Conservation (phyloP, 805 yeast genomes). For the Lachancea quebecensis region DNA sequence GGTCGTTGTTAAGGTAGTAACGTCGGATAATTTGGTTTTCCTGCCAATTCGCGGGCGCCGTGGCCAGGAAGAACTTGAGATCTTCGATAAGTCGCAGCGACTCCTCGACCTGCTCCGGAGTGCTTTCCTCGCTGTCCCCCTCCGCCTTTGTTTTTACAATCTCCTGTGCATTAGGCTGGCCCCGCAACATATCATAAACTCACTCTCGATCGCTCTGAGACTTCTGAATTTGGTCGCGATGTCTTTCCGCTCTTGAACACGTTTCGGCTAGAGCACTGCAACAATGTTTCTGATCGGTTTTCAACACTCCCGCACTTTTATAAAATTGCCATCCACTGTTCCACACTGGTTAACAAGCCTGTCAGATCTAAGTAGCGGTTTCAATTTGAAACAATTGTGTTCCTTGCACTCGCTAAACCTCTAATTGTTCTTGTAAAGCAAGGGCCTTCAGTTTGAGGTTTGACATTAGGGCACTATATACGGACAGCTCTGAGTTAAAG, state of each 20-base stretch:
- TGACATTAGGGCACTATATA: background rate
- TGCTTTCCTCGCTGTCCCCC: conserved; percentile 2
- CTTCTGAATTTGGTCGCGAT: background rate
- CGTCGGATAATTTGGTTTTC: conserved; percentile 80
- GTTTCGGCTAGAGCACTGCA: background rate
- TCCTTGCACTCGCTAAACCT: background rate
- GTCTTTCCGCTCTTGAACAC: background rate
- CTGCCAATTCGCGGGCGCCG: conserved; percentile 95
- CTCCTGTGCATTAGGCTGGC: conserved; percentile 1
- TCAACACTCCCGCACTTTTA: conserved; percentile 10
- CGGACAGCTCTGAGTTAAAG: background rate
- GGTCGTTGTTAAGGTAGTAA: conserved; percentile 78
- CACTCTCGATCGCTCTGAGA: background rate
- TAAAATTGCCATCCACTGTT: conserved; percentile 2
- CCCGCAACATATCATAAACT: conserved; percentile 5
- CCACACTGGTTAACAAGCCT: background rate
- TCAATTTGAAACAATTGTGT: conserved; percentile 1
- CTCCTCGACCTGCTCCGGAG: conserved; percentile 37
- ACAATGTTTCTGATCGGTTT: conserved; percentile 14
- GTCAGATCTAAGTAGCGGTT: background rate
- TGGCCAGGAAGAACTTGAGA: conserved; percentile 75
- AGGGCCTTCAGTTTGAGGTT: conserved; percentile 4
- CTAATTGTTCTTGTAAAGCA: background rate
- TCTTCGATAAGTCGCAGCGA: conserved; percentile 63
- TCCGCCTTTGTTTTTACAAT: conserved; percentile 4